Percentiles rank a stretch among this genome's conserved stretches.
These are phyloP conservation scores for Diaporthe amygdali DNA, from an alignment of 2,329 filamentous ascomycete species.

Conservation along the genomic window DNA sequence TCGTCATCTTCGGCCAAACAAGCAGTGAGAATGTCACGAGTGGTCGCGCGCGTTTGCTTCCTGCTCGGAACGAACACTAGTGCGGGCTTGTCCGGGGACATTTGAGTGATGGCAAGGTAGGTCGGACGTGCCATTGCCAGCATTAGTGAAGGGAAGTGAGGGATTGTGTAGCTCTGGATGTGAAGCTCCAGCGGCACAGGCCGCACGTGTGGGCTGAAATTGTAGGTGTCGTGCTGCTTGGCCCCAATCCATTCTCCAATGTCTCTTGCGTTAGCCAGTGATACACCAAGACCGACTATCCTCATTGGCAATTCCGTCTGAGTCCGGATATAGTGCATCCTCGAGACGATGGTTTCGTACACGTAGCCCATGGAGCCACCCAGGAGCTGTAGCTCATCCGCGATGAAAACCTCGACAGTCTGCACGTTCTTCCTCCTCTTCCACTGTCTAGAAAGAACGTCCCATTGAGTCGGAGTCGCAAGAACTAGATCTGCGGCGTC, in stretches of 20 bases:
- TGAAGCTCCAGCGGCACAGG: constrained; percentile 91
- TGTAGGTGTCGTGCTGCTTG: constrained; percentile 97
- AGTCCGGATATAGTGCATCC: constrained; percentile 94
- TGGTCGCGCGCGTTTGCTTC: constrained; percentile 89
- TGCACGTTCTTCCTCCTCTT: constrained; percentile 95
- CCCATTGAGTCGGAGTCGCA: constrained; percentile 94
- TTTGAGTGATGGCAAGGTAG: constrained; percentile 85
- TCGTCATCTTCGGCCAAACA: constrained; percentile 90
- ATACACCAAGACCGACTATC: constrained; percentile 89
- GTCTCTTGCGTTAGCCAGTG: constrained; percentile 89
- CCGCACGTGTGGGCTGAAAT: constrained; percentile 92
- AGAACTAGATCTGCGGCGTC: constrained; percentile 88
- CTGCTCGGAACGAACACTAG: constrained; percentile 91
- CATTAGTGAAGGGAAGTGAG: constrained; percentile 98
- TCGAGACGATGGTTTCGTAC: constrained; percentile 96
- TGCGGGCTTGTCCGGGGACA: constrained; percentile 87
- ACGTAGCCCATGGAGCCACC: constrained; percentile 86
- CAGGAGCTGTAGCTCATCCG: constrained; percentile 93
- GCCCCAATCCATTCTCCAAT: constrained; percentile 98
- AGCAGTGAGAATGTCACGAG: constrained; percentile 85
- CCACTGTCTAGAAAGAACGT: constrained; percentile 94
- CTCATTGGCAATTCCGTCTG: constrained; percentile 85
- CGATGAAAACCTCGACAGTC: constrained; percentile 87
- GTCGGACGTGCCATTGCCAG: constrained; percentile 96
- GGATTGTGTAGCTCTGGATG: constrained; percentile 93